phyloP scores from a whole-genome alignment of 306 rosid species.

The Vicia sativa region DNA sequence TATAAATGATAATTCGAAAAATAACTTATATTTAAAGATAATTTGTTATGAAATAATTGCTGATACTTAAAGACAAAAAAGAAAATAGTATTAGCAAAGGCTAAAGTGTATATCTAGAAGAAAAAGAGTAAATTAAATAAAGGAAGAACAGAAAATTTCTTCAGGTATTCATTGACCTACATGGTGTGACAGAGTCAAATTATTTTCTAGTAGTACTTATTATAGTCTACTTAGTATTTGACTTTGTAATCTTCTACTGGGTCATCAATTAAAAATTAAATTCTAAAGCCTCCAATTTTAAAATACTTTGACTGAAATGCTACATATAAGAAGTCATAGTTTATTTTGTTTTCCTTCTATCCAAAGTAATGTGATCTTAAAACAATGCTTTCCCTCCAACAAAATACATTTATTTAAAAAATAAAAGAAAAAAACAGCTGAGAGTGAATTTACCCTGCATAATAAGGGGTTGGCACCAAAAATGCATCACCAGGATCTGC shows the following conservation, averaged over 20 bases:
- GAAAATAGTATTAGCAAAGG: too few relatives aligned
- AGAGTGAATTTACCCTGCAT: constrained; percentile 60
- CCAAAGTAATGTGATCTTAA: too few relatives aligned
- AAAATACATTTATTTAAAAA: not conserved
- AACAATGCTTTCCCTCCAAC: too few relatives aligned
- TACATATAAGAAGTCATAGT: not conserved
- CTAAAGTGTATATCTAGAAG: too few relatives aligned
- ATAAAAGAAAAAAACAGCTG: not conserved
- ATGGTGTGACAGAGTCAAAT: not conserved
- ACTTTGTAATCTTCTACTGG: not conserved
- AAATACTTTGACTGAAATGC: not conserved
- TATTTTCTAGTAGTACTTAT: not conserved
- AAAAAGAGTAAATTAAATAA: too few relatives aligned
- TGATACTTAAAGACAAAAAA: too few relatives aligned
- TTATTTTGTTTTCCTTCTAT: not conserved
- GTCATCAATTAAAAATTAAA: not conserved
- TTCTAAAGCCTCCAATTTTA: not conserved
- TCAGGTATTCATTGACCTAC: not conserved
- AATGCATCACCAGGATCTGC: constrained; percentile 85
- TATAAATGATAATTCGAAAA: too few relatives aligned
- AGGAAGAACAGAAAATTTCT: too few relatives aligned
- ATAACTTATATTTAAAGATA: too few relatives aligned
- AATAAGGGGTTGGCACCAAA: constrained; percentile 85
- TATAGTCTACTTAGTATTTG: not conserved
- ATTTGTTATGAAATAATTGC: too few relatives aligned